phyloP scores from a whole-genome alignment of 2,329 filamentous ascomycete genomes.

The Fonsecaea monophora region DNA sequence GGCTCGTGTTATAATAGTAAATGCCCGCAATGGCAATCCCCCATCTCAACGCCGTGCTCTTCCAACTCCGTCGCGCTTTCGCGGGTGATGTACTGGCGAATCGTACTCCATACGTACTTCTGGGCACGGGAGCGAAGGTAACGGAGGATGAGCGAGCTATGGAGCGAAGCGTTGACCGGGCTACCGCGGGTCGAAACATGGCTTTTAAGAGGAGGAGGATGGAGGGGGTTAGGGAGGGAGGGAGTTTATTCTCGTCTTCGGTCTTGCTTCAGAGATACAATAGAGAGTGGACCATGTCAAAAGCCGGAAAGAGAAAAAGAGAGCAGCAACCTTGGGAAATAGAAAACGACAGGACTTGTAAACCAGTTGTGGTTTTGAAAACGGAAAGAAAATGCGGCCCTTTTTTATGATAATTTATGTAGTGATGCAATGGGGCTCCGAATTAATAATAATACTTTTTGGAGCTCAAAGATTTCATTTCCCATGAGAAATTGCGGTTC shows the following conservation, averaged over 20 bases:
- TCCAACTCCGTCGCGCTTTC: conserved; percentile 78
- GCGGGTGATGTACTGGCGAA: conserved; percentile 66
- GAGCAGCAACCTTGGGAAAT: neutral
- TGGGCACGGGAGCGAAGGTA: conserved; percentile 25
- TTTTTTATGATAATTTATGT: neutral
- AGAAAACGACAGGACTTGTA: neutral
- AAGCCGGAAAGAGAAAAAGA: neutral
- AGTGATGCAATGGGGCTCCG: conserved; percentile 19
- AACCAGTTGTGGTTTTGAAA: too few relatives aligned
- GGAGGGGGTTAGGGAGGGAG: neutral
- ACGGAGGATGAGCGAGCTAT: conserved; percentile 32
- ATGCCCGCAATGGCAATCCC: conserved; percentile 76
- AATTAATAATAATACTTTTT: conserved; percentile 16
- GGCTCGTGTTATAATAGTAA: conserved; percentile 94
- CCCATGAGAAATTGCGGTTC: neutral
- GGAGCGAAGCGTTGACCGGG: conserved; percentile 52
- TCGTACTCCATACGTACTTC: conserved; percentile 44
- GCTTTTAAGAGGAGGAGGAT: neutral
- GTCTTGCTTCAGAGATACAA: neutral
- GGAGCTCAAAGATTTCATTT: conserved; percentile 13
- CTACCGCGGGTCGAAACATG: conserved; percentile 62
- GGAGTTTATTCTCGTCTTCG: conserved; percentile 2
- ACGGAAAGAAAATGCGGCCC: too few relatives aligned
- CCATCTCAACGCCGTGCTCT: conserved; percentile 75
- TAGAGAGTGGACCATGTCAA: conserved; percentile 15